phyloP scores from a whole-genome alignment of 805 yeast species.

The Danielia oregonensis region DNA sequence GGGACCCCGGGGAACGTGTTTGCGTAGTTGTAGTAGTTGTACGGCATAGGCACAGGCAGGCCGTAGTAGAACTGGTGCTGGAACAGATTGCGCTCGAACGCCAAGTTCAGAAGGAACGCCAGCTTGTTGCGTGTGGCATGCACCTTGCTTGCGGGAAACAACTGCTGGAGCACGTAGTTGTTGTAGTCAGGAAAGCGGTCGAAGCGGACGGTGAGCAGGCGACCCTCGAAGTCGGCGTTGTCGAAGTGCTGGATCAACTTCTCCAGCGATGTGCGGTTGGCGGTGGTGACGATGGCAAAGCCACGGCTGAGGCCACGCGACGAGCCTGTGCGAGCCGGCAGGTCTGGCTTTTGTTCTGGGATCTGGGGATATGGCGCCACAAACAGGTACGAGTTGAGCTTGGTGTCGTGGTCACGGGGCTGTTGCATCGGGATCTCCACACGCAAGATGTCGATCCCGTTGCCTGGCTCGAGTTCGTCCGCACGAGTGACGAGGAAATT shows the following conservation, averaged over 20 bases:
- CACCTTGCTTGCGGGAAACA: neutral
- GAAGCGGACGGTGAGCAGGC: conserved; percentile 56
- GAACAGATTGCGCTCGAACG: conserved; percentile 29
- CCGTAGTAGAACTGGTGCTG: conserved; percentile 31
- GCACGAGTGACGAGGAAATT: conserved; percentile 23
- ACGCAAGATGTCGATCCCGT: conserved; percentile 24
- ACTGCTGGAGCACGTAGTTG: conserved; percentile 16
- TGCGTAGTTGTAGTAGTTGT: neutral
- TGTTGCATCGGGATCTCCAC: conserved; percentile 37
- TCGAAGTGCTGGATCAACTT: conserved; percentile 49
- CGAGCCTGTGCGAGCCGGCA: neutral
- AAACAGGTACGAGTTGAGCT: conserved; percentile 1
- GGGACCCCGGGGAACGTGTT: no score
- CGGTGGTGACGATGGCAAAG: conserved; percentile 60
- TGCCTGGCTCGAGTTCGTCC: conserved; percentile 25
- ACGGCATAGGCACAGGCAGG: neutral
- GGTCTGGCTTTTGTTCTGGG: neutral
- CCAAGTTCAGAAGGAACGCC: conserved; percentile 15
- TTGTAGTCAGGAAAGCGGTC: conserved; percentile 49
- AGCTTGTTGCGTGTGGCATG: neutral
- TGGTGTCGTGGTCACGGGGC: neutral
- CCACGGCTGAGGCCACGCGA: conserved; percentile 40
- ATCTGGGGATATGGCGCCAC: neutral
- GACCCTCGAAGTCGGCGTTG: conserved; percentile 53
- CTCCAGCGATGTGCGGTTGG: conserved; percentile 42